Base-by-base conservation (phyloP, 192 early-diverging fungal genomes). In the Endogone sp. region DNA sequence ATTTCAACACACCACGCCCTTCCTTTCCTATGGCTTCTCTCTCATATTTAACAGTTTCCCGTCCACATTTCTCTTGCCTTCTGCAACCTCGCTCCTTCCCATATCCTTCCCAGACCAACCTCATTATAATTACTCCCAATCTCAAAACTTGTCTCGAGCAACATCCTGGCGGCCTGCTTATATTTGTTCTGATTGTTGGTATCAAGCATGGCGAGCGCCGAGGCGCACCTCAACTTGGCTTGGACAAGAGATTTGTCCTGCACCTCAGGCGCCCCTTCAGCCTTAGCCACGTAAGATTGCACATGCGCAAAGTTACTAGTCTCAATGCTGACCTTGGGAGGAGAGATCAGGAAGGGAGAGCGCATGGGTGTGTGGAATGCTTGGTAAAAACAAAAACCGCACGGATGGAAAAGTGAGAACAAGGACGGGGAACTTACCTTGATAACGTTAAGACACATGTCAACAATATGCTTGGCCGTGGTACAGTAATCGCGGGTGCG, bases 361-460 rank as follows among this genome's bases (percentile, higher is more conserved):
- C 22, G 29, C 29, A 32, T 2, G 28, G 63, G 20, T 13, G 3
- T 79, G 70, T n/a, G 60, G n/a, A 62, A 69, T 44, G 64, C n/a
- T n/a, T n/a, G n/a, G n/a, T n/a, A 24, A 10, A 67, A 27, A 58
- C 22, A 31, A 29, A 16, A 3, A 25, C 29, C 37, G 23, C 61
- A 13, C 29, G 3, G 22, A 26, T 73, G 24, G 30, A 72, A 29
- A 62, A 44, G 27, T 21, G 29, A 25, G 61, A 22, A 31, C 16
- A 44, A 29, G 32, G 10, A 22, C n/a, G 67, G 54, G 56, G 29
- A 24, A 16, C 22, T 65, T 70, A 91, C 92, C 79, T 92, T 87
- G 72, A 93, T 90, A 23, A 91, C 84, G 69, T 91, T 89, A 67
- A 94, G 75, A 64, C 89, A 92, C 83, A 93, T 89, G 57, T 94